Conservation (phyloP, 1,284 basidiomycete species). For the Ustilago sp. region DNA sequence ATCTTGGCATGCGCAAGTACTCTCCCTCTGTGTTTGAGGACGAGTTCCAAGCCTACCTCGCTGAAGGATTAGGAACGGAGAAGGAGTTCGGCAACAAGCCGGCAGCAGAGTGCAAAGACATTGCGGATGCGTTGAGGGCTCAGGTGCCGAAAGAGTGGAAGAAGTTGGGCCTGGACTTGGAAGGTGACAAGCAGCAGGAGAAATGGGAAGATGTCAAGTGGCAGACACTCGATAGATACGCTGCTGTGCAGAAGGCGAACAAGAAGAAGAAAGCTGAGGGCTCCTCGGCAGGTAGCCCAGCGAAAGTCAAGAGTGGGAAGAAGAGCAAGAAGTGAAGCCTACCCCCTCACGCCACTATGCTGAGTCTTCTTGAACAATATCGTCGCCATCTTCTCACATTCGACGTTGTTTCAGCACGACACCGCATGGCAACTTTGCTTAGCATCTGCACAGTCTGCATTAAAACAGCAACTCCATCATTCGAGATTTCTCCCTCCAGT, state of each 20-base stretch:
- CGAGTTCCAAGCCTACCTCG: slow-evolving; percentile 66
- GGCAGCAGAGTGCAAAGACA: slow-evolving; percentile 45
- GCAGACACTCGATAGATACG: slow-evolving; percentile 44
- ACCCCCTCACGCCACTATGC: background rate
- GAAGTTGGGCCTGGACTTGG: slow-evolving; percentile 23
- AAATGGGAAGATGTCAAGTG: slow-evolving; percentile 48
- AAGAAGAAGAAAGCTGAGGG: slow-evolving; percentile 23
- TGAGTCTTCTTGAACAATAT: background rate
- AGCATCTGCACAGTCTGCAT: background rate
- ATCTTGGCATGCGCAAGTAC: slow-evolving; percentile 62
- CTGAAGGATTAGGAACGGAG: slow-evolving; percentile 48
- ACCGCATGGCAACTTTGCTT: background rate
- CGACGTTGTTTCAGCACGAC: background rate
- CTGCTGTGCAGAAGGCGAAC: slow-evolving; percentile 36
- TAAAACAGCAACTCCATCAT: background rate
- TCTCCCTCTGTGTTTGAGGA: slow-evolving; percentile 55
- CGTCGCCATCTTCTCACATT: background rate
- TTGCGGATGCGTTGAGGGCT: slow-evolving; percentile 30
- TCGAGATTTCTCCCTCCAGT: background rate
- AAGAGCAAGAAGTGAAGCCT: slow-evolving; percentile 34
- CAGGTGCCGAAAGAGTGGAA: slow-evolving; percentile 40
- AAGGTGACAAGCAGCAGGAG: slow-evolving; percentile 31
- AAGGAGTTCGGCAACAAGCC: slow-evolving; percentile 60
- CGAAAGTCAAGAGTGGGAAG: slow-evolving; percentile 26
- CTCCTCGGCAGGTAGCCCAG: slow-evolving; percentile 1